These are phyloP conservation scores for Pseudonectria foliicola DNA, from an alignment of 2,329 filamentous ascomycete species.

Conservation along the genomic window DNA sequence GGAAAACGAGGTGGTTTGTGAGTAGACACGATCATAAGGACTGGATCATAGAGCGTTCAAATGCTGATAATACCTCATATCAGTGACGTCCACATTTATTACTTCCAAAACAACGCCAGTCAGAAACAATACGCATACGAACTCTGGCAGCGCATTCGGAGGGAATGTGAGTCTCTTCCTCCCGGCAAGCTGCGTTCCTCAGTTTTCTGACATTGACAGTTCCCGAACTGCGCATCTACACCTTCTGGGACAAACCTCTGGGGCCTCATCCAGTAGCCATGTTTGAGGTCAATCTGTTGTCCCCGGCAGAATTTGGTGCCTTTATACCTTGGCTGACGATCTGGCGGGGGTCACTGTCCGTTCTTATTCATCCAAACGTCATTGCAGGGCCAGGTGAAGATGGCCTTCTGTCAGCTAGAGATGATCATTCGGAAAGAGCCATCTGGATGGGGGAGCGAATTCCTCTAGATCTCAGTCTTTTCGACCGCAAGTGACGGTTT, in stretches of 20 bases:
- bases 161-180: constrained; percentile 57
- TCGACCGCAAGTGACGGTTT: constrained; percentile 4
- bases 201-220: constrained; percentile 40
- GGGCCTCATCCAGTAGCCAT: constrained; percentile 80
- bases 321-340: constrained; percentile 82
- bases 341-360: constrained; percentile 73
- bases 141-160: constrained; percentile 69
- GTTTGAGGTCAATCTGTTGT: constrained; percentile 90
- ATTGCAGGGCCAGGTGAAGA: constrained; percentile 33
- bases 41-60: background rate
- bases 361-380: constrained; percentile 77
- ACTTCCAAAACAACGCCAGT: constrained; percentile 54
- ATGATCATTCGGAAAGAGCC: constrained; percentile 60
- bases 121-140: constrained; percentile 63
- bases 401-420: constrained; percentile 27
- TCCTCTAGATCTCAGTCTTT: constrained; percentile 42
- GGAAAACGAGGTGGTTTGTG: constrained; percentile 64
- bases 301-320: constrained; percentile 79
- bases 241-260: constrained; percentile 66
- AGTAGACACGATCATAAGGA: constrained; percentile 19
- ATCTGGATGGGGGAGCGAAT: constrained; percentile 68
- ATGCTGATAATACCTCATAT: background rate
- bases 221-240: constrained; percentile 77
- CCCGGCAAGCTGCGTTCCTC: background rate
- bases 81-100: constrained; percentile 80